phyloP scores from a whole-genome alignment of 345 rosid species.

The Aegle marmelos region DNA sequence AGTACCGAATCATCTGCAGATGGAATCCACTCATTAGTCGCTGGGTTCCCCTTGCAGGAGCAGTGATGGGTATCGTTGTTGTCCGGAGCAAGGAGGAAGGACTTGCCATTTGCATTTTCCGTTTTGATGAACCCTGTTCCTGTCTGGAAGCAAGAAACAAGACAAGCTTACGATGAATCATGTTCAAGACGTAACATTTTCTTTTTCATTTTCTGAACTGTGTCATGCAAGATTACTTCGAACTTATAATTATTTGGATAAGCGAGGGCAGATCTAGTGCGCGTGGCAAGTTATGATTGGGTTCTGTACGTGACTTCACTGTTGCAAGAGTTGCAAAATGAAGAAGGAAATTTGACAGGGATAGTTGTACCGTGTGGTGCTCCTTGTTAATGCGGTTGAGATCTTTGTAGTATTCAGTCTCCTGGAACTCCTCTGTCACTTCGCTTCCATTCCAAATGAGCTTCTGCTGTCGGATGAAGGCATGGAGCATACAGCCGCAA shows the following conservation, averaged over 20 bases:
- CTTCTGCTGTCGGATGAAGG: conserved; percentile 27
- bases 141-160: conserved; percentile 37
- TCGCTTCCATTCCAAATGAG: conserved; percentile 28
- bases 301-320: too few relatives aligned
- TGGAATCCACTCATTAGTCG: conserved; percentile 75
- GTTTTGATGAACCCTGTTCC: conserved; percentile 66
- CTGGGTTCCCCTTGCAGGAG: conserved; percentile 63
- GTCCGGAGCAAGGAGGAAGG: conserved; percentile 38
- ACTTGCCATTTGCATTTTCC: conserved; percentile 29
- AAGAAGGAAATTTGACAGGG: background rate
- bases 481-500: background rate
- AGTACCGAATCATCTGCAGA: conserved; percentile 35
- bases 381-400: conserved; percentile 57
- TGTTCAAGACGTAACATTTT: background rate
- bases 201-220: too few relatives aligned
- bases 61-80: conserved; percentile 24
- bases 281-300: too few relatives aligned
- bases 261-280: background rate
- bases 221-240: too few relatives aligned
- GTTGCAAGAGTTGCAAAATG: background rate
- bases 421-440: conserved; percentile 50
- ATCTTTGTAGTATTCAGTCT: conserved; percentile 64
- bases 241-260: background rate
- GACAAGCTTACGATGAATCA: background rate
- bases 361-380: conserved; percentile 50